These are phyloP conservation scores for Paraphaeosphaeria minitans DNA, from an alignment of 2,329 filamentous ascomycete genomes.

Conservation along the genomic window DNA sequence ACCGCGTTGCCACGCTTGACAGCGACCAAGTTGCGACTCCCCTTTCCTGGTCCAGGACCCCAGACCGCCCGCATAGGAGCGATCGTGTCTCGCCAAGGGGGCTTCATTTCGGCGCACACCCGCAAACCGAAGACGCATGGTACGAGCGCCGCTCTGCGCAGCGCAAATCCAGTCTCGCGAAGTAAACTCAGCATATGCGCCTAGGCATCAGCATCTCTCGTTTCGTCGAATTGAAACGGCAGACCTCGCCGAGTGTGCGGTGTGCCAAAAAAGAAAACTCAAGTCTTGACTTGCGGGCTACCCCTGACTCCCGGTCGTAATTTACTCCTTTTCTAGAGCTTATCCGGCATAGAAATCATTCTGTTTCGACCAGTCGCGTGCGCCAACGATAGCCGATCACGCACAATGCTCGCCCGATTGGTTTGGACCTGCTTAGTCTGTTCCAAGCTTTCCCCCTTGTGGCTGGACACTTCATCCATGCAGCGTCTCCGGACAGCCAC, in stretches of 20 bases:
- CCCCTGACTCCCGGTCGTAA: conserved; percentile 29
- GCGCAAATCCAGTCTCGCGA: neutral
- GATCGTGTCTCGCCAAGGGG: conserved; percentile 33
- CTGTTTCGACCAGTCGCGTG: conserved; percentile 32
- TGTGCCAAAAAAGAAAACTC: conserved; percentile 23
- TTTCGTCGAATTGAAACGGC: conserved; percentile 11
- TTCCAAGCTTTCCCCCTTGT: conserved; percentile 24
- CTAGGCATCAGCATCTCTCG: conserved; percentile 7
- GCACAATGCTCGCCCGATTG: conserved; percentile 38
- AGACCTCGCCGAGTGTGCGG: conserved; percentile 15
- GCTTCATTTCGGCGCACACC: conserved; percentile 24
- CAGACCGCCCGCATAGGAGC: conserved; percentile 27
- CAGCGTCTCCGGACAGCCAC: conserved; percentile 38
- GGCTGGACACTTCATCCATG: conserved; percentile 31
- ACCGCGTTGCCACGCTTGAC: conserved; percentile 17
- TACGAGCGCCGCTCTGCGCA: conserved; percentile 2
- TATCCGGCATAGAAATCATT: conserved; percentile 27
- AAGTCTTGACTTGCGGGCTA: conserved; percentile 12
- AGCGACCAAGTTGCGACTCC: conserved; percentile 22
- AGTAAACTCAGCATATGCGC: conserved; percentile 11
- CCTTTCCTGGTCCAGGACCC: conserved; percentile 23
- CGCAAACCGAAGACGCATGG: conserved; percentile 8
- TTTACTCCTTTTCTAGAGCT: conserved; percentile 38
- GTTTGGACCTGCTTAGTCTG: conserved; percentile 27
- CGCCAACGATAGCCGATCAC: conserved; percentile 38